Conservation (phyloP, 2,329 filamentous ascomycete species). For the Corniculantispora saksenae region DNA sequence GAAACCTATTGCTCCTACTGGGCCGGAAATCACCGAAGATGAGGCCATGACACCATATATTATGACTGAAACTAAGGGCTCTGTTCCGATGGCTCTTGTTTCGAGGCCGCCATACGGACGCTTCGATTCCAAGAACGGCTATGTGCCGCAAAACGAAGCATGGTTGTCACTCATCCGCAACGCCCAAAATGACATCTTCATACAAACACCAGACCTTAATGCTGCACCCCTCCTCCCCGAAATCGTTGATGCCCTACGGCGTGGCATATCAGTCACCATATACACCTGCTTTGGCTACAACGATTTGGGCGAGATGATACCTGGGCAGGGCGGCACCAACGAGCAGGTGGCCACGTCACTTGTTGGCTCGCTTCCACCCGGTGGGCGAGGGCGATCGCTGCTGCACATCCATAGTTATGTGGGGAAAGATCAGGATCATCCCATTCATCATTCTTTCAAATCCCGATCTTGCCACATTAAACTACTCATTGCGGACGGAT, state of each 20-base stretch:
- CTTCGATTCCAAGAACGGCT: slow-evolving; percentile 59
- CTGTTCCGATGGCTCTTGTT: slow-evolving; percentile 71
- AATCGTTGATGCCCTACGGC: slow-evolving; percentile 62
- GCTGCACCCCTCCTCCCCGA: slow-evolving; percentile 66
- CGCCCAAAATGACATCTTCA: slow-evolving; percentile 66
- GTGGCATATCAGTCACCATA: slow-evolving; percentile 67
- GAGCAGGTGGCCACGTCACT: slow-evolving; percentile 67
- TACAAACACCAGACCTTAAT: slow-evolving; percentile 77
- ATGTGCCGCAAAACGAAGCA: slow-evolving; percentile 73
- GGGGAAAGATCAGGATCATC: slow-evolving; percentile 69
- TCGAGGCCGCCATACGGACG: slow-evolving; percentile 68
- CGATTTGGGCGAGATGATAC: slow-evolving; percentile 73
- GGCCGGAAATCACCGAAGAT: slow-evolving; percentile 52
- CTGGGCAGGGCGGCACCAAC: slow-evolving; percentile 74
- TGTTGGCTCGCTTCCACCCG: slow-evolving; percentile 52
- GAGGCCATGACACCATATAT: slow-evolving; percentile 69
- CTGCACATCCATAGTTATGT: slow-evolving; percentile 71
- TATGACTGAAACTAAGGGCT: slow-evolving; percentile 40
- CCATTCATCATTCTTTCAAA: slow-evolving; percentile 67
- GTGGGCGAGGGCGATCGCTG: slow-evolving; percentile 33
- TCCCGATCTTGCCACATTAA: slow-evolving; percentile 74
- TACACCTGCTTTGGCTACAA: slow-evolving; percentile 81
- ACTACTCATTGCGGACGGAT: slow-evolving; percentile 70
- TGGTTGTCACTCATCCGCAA: slow-evolving; percentile 71
- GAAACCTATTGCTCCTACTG: slow-evolving; percentile 49